Percentiles rank a stretch among this genome's conserved stretches.
phyloP scores from a whole-genome alignment of 371 early-diverging fungal genomes.

The Mortierella sp. region DNA sequence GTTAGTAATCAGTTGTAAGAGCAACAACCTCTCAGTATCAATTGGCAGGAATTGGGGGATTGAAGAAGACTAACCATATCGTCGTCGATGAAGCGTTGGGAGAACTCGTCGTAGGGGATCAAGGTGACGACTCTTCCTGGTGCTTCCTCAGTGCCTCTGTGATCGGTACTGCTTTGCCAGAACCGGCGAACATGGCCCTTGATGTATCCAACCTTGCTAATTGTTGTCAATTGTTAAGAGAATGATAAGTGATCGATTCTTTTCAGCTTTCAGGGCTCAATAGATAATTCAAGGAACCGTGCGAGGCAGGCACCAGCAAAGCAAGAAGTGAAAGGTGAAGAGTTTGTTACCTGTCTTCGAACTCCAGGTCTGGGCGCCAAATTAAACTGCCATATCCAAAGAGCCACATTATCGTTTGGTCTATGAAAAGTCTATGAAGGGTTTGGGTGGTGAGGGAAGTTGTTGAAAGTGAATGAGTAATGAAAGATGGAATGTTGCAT shows the following conservation, averaged over 20 bases:
- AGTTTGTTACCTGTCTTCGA: slow-evolving; percentile 41
- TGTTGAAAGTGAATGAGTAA: background rate
- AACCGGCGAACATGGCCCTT: slow-evolving; percentile 87
- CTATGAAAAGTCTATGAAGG: background rate
- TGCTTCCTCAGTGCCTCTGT: slow-evolving; percentile 87
- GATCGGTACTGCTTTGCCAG: slow-evolving; percentile 94
- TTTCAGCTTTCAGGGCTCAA: too few species aligned
- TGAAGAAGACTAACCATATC: slow-evolving; percentile 37
- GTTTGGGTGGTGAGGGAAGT: background rate
- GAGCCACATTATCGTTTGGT: slow-evolving; percentile 40
- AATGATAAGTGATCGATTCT: background rate
- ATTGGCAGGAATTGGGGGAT: background rate
- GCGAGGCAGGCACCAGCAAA: background rate
- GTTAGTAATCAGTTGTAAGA: background rate
- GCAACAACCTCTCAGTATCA: background rate
- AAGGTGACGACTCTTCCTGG: slow-evolving; percentile 96
- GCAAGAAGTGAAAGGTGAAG: background rate
- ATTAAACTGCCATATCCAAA: slow-evolving; percentile 56
- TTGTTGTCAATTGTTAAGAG: background rate
- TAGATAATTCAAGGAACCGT: background rate
- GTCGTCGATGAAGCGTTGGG: slow-evolving; percentile 23
- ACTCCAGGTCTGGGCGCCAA: slow-evolving; percentile 52
- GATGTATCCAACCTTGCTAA: slow-evolving; percentile 77
- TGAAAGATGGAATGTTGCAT: background rate
- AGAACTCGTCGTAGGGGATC: slow-evolving; percentile 77